Evolutionary conservation across 2,329 filamentous ascomycete species (phyloP), one percentile per base, ranked within the genome.

Genomic region (Microdochium nivale): DNA sequence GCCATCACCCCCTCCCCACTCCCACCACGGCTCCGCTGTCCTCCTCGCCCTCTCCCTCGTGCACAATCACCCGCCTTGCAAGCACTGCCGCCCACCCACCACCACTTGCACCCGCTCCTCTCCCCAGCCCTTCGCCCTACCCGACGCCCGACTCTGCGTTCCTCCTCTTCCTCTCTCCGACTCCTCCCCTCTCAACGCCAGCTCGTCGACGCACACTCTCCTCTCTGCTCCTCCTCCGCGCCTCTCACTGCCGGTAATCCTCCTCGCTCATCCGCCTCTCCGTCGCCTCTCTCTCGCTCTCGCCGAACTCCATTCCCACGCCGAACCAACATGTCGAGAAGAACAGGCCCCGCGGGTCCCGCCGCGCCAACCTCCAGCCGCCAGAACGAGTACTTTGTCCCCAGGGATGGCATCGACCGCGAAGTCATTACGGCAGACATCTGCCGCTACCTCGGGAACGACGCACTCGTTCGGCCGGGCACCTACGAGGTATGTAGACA

Each of bases 401-500:
- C 86, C 47, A 82, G 85, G 62, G 85, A 90, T 68, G 87, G 87
- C 65, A 91, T 91, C 69, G 86, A 88, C 67, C 83, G 87, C 61
- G 87, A 91, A 69, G 87, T 91, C 62, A 90, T 91, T 70, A 88
- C 88, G 56, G 84, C 86, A 65, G 87, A 91, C 67, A 89, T 91
- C 59, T 90, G 87, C 74, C 86, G 87, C 65, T 91, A 90, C 67
- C 78, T 91, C 60, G 87, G 87, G 63, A 89, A 89, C 68, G 87
- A 91, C 75, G 87, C 87, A 59, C 78, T 88, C 62, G 87, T 89
- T 65, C 84, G 84, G 64, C 87, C 86, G 54, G 85, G 84, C 62
- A 81, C 79, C 60, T 86, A 87, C 69, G 81, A 87, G 78, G 86
- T 89, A 78, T 60, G 76, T 66, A 60, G 59, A 58, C 62, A 51